Conservation (phyloP, 305 asterid species). For the Fraxinus ornus region DNA sequence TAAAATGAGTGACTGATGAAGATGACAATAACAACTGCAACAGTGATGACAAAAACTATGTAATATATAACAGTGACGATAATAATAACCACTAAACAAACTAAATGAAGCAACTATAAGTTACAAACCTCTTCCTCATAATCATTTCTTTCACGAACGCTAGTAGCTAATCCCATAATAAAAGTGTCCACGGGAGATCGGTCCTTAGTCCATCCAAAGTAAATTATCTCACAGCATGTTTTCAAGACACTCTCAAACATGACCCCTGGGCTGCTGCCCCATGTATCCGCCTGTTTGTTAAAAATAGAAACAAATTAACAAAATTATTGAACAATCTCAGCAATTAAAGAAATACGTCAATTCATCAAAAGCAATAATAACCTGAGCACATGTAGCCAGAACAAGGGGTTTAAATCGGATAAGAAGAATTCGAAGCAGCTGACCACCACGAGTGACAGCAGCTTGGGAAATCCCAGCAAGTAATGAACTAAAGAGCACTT, state of each 20-base stretch:
- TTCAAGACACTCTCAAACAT: constrained; percentile 87
- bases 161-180: constrained; percentile 86
- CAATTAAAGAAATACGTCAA: constrained; percentile 23
- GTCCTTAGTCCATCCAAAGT: constrained; percentile 88
- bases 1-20: background rate
- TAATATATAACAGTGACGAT: background rate
- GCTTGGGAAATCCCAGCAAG: constrained; percentile 92
- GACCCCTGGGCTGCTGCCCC: constrained; percentile 73
- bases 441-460: constrained; percentile 84
- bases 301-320: constrained; percentile 16
- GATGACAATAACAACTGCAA: constrained; percentile 1
- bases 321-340: constrained; percentile 17
- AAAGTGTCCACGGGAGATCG: constrained; percentile 93
- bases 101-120: constrained; percentile 17
- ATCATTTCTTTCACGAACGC: constrained; percentile 87
- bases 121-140: constrained; percentile 79
- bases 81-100: constrained; percentile 11
- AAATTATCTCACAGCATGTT: constrained; percentile 89
- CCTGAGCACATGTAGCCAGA: constrained; percentile 89
- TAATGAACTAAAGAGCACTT: constrained; percentile 85
- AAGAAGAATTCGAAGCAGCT: constrained; percentile 84
- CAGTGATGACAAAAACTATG: constrained; percentile 4
- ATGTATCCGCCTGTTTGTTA: constrained; percentile 69
- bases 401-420: constrained; percentile 92
- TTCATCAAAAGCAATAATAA: constrained; percentile 28